These are phyloP conservation scores for Beauveria varroae DNA, from an alignment of 2,329 filamentous ascomycete species.

Conservation along the genomic window DNA sequence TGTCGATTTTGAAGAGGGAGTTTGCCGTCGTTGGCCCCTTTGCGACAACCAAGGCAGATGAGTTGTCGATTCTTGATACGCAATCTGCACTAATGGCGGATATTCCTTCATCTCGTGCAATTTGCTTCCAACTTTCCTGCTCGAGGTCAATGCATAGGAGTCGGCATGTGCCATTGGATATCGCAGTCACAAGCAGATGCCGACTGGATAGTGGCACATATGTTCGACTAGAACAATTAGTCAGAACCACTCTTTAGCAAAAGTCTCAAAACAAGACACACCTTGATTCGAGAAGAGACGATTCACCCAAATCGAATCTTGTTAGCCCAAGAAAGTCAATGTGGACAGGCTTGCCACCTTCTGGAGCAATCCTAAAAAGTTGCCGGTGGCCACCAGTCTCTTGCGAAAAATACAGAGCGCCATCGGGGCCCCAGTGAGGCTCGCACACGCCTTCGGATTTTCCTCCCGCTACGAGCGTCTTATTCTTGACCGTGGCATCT, in stretches of 20 bases:
- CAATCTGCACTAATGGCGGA: conserved; percentile 27
- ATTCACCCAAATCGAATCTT: conserved; percentile 31
- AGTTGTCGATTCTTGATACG: conserved; percentile 27
- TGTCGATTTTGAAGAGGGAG: conserved; percentile 29
- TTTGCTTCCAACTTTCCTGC: conserved; percentile 21
- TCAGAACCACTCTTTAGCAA: no score
- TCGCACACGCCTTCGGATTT: conserved; percentile 37
- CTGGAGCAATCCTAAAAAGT: conserved; percentile 32
- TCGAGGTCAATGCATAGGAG: conserved; percentile 32
- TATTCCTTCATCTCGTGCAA: conserved; percentile 23
- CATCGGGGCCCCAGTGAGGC: conserved; percentile 43
- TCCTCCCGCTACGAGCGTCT: conserved; percentile 33
- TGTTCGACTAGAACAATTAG: conserved; percentile 25
- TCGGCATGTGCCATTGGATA: conserved; percentile 24
- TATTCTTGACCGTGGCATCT: conserved; percentile 19
- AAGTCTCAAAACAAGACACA: conserved; percentile 12
- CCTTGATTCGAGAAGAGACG: conserved; percentile 25
- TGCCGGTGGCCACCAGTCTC: conserved; percentile 41
- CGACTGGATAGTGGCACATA: conserved; percentile 30
- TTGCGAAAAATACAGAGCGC: conserved; percentile 38
- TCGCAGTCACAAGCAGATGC: conserved; percentile 27
- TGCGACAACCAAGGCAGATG: conserved; percentile 30
- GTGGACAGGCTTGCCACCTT: conserved; percentile 18
- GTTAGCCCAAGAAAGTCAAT: conserved; percentile 32
- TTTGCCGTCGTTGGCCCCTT: conserved; percentile 23